Base-by-base conservation (phyloP, 306 rosid species). In the Carpinus fangiana region DNA sequence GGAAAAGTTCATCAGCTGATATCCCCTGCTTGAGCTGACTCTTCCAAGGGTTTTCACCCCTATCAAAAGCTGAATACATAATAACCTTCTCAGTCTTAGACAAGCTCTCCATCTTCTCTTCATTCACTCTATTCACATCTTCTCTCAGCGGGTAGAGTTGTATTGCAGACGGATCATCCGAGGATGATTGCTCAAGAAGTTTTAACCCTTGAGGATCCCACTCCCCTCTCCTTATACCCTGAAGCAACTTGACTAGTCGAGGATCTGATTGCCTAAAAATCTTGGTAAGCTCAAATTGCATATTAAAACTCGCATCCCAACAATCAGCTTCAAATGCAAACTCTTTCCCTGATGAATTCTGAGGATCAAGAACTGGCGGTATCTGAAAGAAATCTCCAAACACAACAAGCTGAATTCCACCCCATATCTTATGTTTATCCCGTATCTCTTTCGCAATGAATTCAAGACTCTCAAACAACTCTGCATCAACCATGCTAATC, bases 361-460 rank as follows among this genome's bases (percentile, higher is more conserved):
- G 16, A 3, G 38, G 62, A 12, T 34, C 11, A 12, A 48, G 66
- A 50, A 88, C 5, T 2, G 92, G 88, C 3, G 94, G 83, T 73
- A 90, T 68, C 89, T 90, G 94, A 53, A 85, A 90, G 86, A 90
- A 90, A 81, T 90, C 94, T 50, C 94, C 90, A 78, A 76, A 73
- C 64, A 82, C 90, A 56, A 88, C 86, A 52, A 85, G 72, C 87
- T 88, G 94, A 73, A 90, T 83, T 9, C 92, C 94, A n/a, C 92
- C 94, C 94, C 94, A 90, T 8, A 14, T 52, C 51, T 64, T 3
- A 69, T 78, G 68, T 5, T 57, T 76, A 4, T 45, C 76, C 21
- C 74, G 73, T 28, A 85, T 6, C 20, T 46, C 2, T 76, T 71
- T 77, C 0, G 92, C 92, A 75, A 88, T 78, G 72, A 8, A 74